Percentiles rank a stretch among this genome's conserved stretches.
Evolutionary conservation across 352 stramenopile species (phyloP).

Genomic region (Phytophthora cajani): DNA sequence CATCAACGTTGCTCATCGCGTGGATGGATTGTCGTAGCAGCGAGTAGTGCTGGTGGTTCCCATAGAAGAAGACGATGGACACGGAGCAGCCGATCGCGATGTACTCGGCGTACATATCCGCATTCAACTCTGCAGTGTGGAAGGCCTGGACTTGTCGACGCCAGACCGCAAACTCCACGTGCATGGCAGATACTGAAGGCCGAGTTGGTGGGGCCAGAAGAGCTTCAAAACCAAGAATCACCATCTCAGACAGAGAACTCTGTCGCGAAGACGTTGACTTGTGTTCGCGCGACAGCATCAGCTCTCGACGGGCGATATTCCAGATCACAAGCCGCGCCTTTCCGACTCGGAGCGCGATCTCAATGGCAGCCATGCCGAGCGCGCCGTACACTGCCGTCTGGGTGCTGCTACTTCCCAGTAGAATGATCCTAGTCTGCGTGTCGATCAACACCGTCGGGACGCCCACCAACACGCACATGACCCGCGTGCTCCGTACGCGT

Average conservation of each 20-base stretch:
- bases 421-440: conserved; percentile 42
- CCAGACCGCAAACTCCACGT: conserved; percentile 17
- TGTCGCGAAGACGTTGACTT: not conserved
- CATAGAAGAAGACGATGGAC: conserved; percentile 39
- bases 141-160: conserved; percentile 16
- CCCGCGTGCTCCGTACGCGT: conserved; percentile 29
- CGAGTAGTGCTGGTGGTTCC: conserved; percentile 31
- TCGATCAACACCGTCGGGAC: conserved; percentile 50
- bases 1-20: not conserved
- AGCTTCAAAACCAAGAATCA: not conserved
- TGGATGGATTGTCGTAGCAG: conserved; percentile 12
- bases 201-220: not conserved
- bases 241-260: not conserved
- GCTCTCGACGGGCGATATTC: conserved; percentile 19
- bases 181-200: not conserved
- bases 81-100: conserved; percentile 42
- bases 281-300: not conserved
- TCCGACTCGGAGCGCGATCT: conserved; percentile 30
- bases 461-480: conserved; percentile 38
- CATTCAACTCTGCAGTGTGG: conserved; percentile 26
- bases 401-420: conserved; percentile 29
- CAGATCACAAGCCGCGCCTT: conserved; percentile 30
- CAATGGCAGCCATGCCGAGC: conserved; percentile 35
- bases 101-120: conserved; percentile 48
- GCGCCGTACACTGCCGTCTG: conserved; percentile 17